These are phyloP conservation scores for Tetrahymena thermophila DNA, from an alignment of 73 alveolate species.

Conservation along the genomic window DNA sequence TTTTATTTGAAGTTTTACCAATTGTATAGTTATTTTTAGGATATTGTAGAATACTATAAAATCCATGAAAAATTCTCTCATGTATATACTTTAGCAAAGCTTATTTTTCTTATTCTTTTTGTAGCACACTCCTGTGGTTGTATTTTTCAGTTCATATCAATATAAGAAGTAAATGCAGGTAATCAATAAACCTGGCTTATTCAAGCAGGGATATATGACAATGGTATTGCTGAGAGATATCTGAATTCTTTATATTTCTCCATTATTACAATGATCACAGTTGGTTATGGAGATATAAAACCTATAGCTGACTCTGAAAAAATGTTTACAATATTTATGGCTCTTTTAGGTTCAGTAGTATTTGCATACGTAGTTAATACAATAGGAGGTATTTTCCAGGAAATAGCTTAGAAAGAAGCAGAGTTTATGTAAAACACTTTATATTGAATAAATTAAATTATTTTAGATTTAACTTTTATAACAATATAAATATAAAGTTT, in stretches of 20 bases:
- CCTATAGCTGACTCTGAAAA: slow-evolving; percentile 56
- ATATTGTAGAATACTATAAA: neutral
- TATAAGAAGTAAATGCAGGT: neutral
- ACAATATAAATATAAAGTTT: neutral
- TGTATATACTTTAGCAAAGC: neutral
- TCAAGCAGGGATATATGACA: slow-evolving; percentile 49
- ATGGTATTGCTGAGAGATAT: slow-evolving; percentile 33
- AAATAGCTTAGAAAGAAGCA: slow-evolving; percentile 49
- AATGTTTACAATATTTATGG: slow-evolving; percentile 48
- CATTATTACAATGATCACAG: slow-evolving; percentile 80
- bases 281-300: slow-evolving; percentile 80
- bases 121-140: neutral
- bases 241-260: slow-evolving; percentile 67
- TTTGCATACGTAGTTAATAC: slow-evolving; percentile 66
- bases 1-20: neutral
- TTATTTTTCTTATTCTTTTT: neutral
- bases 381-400: slow-evolving; percentile 51
- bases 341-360: slow-evolving; percentile 63
- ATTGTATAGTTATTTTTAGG: neutral
- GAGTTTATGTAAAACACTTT: neutral
- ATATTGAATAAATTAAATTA: neutral
- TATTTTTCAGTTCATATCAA: neutral
- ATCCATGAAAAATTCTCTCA: neutral
- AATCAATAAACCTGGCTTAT: neutral
- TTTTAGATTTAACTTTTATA: neutral